Evolutionary conservation across 192 early-diverging fungal species (phyloP), one percentile per base, ranked within the genome.

Genomic region (Umbelopsis vinacea): DNA sequence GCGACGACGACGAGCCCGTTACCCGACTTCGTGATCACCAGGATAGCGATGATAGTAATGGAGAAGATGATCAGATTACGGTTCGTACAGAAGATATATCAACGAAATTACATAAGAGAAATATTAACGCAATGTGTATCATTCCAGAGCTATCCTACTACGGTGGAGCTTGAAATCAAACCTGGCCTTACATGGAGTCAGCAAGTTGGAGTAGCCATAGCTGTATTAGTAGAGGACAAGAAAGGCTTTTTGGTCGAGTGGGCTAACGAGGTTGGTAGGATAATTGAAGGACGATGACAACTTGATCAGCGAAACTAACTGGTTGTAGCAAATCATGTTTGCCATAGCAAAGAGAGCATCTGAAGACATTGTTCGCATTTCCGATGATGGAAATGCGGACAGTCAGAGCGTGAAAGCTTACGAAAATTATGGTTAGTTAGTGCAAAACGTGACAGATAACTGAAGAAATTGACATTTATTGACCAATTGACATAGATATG

Each of bases 161-260:
- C 35, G 5, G 57, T 67, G 11, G 78, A 81, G 48, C 66, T 79
- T 4, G 38, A 80, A 26, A 71, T 84, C 11, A 75, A 79, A 46
- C 71, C 76, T 1, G 53, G 66, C 7, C 72, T 80, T 9, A 63
- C 81, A 17, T 82, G 82, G 74, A 68, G 50, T 12, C 77, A 87
- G 52, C 80, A 87, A 71, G 74, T 89, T n/a, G 75, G 78, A 21
- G 82, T 87, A 52, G 81, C 76, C 0, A 84, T 89, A 2, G 70
- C 76, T 15, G 71, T 81, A 11, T 74, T 89, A 26, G 26, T 79
- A 12, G 81, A 85, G 52, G 76, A 80, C 11, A 77, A 82, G 7
- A 54, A 82, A 19, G 23, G 45, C 0, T 74, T 78, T 12, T 52
- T 86, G 43, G 52, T 89, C 5, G 74, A 82, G 6, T 87, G 84